phyloP scores from a whole-genome alignment of 176 grass and related monocot species.

The Ensete ventricosum region DNA sequence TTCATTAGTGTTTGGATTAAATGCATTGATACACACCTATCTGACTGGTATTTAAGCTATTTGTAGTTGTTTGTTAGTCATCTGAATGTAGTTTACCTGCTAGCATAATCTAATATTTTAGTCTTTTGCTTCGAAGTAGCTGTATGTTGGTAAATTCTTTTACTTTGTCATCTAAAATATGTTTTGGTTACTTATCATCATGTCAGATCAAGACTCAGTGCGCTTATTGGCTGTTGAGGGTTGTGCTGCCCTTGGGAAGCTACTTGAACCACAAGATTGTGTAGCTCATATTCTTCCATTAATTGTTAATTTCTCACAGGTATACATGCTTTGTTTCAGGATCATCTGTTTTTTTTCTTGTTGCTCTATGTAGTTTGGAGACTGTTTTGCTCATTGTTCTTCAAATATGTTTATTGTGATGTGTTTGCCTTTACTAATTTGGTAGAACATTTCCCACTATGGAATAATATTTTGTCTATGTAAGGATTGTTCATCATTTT shows the following conservation, averaged over 20 bases:
- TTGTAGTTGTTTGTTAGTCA: too few relatives aligned
- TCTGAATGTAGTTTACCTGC: too few relatives aligned
- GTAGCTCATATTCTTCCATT: slow-evolving; percentile 81
- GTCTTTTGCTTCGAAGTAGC: too few relatives aligned
- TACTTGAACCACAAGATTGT: slow-evolving; percentile 90
- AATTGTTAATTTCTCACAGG: slow-evolving; percentile 91
- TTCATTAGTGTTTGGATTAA: too few relatives aligned
- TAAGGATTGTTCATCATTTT: not conserved
- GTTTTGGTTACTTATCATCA: not conserved
- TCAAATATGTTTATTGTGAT: not conserved
- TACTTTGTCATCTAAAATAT: not conserved
- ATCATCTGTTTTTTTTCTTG: not conserved
- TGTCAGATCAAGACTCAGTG: slow-evolving; percentile 94
- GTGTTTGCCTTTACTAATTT: not conserved
- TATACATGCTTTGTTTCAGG: slow-evolving; percentile 5
- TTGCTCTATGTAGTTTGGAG: not conserved
- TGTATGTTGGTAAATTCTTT: not conserved
- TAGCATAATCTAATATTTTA: too few relatives aligned
- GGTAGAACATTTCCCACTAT: not conserved
- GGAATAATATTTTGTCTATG: not conserved
- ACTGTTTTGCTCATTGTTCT: not conserved
- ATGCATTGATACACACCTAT: too few relatives aligned
- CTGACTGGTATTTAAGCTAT: too few relatives aligned
- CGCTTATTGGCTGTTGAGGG: slow-evolving; percentile 90
- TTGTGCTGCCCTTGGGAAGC: slow-evolving; percentile 81